These are phyloP conservation scores for Ochromonas danica DNA, from an alignment of 108 stramenopile species.

Conservation along the genomic window DNA sequence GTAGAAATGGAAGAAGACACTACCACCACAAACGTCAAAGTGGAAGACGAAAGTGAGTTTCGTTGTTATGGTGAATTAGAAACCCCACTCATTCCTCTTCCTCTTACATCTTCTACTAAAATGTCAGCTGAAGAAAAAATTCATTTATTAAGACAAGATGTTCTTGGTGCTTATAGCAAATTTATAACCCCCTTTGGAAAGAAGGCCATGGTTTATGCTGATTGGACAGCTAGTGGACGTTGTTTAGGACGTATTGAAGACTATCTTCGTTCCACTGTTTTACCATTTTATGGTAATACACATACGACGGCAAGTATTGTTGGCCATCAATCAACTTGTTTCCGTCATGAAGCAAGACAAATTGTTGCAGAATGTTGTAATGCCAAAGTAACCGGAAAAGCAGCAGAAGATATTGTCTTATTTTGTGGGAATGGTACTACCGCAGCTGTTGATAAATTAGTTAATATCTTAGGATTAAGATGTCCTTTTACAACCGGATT, in stretches of 20 bases:
- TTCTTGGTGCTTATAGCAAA: slow-evolving; percentile 7
- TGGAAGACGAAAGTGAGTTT: too few species aligned
- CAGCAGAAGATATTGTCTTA: slow-evolving; percentile 77
- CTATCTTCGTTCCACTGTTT: slow-evolving; percentile 39
- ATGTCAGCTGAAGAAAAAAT: too few species aligned
- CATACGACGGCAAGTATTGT: slow-evolving; percentile 74
- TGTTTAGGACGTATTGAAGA: slow-evolving; percentile 39
- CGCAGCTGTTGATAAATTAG: slow-evolving; percentile 68
- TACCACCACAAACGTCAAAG: too few species aligned
- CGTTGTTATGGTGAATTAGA: too few species aligned
- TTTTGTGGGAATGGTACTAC: slow-evolving; percentile 95
- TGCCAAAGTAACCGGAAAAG: slow-evolving; percentile 77
- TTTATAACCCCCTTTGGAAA: slow-evolving; percentile 12
- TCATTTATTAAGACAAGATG: not conserved
- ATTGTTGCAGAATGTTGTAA: slow-evolving; percentile 62
- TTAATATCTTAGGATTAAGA: slow-evolving; percentile 39
- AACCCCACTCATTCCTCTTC: too few species aligned
- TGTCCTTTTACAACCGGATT: not conserved
- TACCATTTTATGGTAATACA: slow-evolving; percentile 88
- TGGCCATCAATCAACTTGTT: slow-evolving; percentile 80
- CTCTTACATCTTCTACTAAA: too few species aligned
- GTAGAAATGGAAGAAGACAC: too few species aligned
- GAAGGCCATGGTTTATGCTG: slow-evolving; percentile 38
- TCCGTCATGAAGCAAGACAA: slow-evolving; percentile 80
- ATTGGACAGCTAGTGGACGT: slow-evolving; percentile 54